Percentiles rank a stretch among this genome's conserved stretches.
Conservation (phyloP, 2,329 filamentous ascomycete species). For the Fusarium sp. region DNA sequence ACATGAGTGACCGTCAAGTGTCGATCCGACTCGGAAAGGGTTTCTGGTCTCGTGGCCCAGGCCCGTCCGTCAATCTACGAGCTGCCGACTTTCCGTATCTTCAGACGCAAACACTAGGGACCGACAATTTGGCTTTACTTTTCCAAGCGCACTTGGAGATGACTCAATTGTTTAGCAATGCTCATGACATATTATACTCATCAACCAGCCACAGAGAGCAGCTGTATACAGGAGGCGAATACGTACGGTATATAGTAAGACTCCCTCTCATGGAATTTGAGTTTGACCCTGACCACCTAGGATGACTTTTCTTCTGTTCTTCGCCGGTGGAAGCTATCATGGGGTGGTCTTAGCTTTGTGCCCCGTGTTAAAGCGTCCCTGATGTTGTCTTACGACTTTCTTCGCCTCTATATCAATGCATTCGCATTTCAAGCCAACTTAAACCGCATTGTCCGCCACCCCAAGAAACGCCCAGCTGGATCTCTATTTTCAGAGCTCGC, state of each 20-base stretch:
- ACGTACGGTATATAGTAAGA: conserved; percentile 74
- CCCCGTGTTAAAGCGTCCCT: conserved; percentile 74
- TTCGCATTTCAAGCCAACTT: conserved; percentile 80
- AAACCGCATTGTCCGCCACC: conserved; percentile 55
- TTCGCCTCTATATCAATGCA: conserved; percentile 78
- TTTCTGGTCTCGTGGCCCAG: conserved; percentile 79
- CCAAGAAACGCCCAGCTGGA: conserved; percentile 49
- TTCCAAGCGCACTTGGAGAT: conserved; percentile 78
- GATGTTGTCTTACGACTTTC: conserved; percentile 77
- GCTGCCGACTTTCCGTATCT: conserved; percentile 76
- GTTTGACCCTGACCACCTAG: conserved; percentile 21
- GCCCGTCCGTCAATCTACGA: conserved; percentile 71
- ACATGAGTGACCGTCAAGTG: conserved; percentile 74
- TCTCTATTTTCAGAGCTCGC: conserved; percentile 64
- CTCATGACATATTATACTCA: conserved; percentile 78
- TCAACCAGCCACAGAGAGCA: conserved; percentile 76
- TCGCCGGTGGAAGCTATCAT: conserved; percentile 76
- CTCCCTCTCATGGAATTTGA: fast-evolving
- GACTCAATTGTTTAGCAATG: conserved; percentile 78
- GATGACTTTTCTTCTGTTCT: conserved; percentile 78
- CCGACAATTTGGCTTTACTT: conserved; percentile 74
- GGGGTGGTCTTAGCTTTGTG: conserved; percentile 74
- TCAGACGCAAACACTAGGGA: conserved; percentile 65
- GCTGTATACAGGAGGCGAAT: conserved; percentile 76
- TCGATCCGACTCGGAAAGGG: conserved; percentile 77